phyloP scores from a whole-genome alignment of 257 asterid species.

The Perilla frutescens region DNA sequence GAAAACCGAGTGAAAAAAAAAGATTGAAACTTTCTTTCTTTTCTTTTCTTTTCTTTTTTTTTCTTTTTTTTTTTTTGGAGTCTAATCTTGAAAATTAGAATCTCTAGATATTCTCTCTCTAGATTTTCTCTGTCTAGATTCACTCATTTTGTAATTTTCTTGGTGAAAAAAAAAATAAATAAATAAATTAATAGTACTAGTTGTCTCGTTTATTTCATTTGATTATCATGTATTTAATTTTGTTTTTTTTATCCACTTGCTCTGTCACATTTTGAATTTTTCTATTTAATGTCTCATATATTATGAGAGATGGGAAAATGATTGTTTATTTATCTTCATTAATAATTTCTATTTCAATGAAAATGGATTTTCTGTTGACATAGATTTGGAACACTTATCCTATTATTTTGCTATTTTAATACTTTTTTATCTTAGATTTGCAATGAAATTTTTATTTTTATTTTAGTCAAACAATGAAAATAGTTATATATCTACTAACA shows the following conservation, averaged over 20 bases:
- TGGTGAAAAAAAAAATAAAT: not conserved
- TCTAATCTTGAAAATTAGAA: constrained; percentile 13
- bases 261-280: not conserved
- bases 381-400: not conserved
- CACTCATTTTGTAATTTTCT: not conserved
- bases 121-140: constrained; percentile 39
- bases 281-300: not conserved
- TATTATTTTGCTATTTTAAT: not conserved
- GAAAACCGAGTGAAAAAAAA: constrained; percentile 1
- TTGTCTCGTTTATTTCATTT: not conserved
- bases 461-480: too few species aligned
- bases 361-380: not conserved
- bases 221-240: too few species aligned
- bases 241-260: not conserved
- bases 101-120: constrained; percentile 24
- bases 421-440: too few species aligned
- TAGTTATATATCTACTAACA: too few species aligned
- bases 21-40: constrained; percentile 10
- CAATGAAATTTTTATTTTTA: too few species aligned
- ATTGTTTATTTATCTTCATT: not conserved
- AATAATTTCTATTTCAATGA: not conserved
- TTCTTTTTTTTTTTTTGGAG: not conserved
- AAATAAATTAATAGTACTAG: not conserved
- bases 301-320: not conserved
- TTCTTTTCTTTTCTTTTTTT: not conserved